Evolutionary conservation across 805 yeast species (phyloP), one percentile per base, ranked within the genome.

Genomic region (Ogataea glucozyma): DNA sequence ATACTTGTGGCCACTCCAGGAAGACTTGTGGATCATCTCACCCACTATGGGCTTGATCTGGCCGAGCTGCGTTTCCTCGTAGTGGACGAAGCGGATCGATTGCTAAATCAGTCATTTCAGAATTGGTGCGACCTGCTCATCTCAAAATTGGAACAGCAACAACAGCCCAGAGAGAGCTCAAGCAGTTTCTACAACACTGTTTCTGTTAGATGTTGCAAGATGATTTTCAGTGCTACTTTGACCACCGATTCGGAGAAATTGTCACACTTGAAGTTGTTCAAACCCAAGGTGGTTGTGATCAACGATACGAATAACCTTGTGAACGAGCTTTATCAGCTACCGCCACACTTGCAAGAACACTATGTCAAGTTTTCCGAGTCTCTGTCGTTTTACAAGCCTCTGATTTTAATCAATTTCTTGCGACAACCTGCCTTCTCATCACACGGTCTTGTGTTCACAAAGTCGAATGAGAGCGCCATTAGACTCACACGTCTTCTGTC

Each of bases 221-320:
- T 91, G 61, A 74, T 93, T 3, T 88, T 93, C 58, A 83, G 95
- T 38, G 99, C 99, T 6, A 93, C 99, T 0, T 73, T 93, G 40
- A 88, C 97, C 3, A 83, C 97, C 2, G 95, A 90, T 61, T 87
- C 97, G 0, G 96, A 93, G 21, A 88, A 86, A 58, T 68, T 93
- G 43, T 75, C 91, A 7, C 76, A 79, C 34, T 71, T 93, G 45
- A 78, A 83, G 39, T 76, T 93, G 48, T 69, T 70, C 44, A 73
- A 72, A 52, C 97, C 95, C n/a, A 73, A 83, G 55, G 64, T 93
- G 36, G 70, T 87, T 30, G 80, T 88, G 44, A 83, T 90, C 33
- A 87, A 89, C 46, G 59, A 60, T 46, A 66, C 73, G 32, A 64
- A 71, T 24, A 58, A 60, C 26, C 57, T 74, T 47, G 73, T 70